A percentile compares a stretch with the other conserved stretches of the same genome.
Conservation (phyloP, 257 asterid species). For the Ballota nigra region DNA sequence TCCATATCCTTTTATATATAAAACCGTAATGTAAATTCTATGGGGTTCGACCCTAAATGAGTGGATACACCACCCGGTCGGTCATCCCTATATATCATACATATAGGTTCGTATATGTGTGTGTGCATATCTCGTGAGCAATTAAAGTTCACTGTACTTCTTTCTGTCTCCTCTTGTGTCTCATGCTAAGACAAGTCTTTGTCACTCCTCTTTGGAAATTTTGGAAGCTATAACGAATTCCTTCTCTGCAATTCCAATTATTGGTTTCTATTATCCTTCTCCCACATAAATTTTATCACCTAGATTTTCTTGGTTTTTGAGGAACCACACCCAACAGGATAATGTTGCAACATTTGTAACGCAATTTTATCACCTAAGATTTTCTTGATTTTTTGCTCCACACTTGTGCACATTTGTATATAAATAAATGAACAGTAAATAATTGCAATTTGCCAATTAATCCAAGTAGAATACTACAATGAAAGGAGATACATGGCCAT, state of each 20-base stretch:
- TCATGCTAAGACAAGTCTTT: slow-evolving; percentile 43
- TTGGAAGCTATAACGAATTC: slow-evolving; percentile 33
- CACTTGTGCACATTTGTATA: too few species aligned
- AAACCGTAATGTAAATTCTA: too few species aligned
- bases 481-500: background rate
- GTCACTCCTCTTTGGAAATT: slow-evolving; percentile 33
- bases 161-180: slow-evolving; percentile 42
- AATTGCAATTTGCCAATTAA: background rate
- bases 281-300: slow-evolving; percentile 32
- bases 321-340: slow-evolving; percentile 16
- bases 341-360: background rate
- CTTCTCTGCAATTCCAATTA: slow-evolving; percentile 25
- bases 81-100: background rate
- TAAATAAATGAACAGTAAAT: background rate
- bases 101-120: background rate
- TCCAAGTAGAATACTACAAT: background rate
- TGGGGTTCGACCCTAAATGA: too few species aligned
- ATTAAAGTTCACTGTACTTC: slow-evolving; percentile 21
- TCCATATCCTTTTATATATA: too few species aligned
- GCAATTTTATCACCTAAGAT: too few species aligned
- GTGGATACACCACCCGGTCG: background rate
- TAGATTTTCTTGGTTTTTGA: background rate
- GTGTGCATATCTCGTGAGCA: slow-evolving; percentile 22
- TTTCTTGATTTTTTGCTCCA: background rate
- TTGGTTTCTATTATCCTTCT: slow-evolving; percentile 18